Evolutionary conservation across 768 basidiomycete species (phyloP).

Genomic region (Mycena chlorophos): DNA sequence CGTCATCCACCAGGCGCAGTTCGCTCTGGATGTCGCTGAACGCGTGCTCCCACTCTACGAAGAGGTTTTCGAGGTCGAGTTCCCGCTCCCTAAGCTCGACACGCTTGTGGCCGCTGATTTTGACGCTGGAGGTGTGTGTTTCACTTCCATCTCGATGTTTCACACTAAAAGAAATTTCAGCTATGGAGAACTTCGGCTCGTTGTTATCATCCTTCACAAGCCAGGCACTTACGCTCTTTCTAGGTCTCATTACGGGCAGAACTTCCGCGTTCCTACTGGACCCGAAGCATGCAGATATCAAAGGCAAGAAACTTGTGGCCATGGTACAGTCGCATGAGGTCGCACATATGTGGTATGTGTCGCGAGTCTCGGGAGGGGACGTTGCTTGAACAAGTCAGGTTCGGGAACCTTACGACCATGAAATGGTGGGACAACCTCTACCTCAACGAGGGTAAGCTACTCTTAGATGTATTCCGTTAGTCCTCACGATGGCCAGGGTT

Average conservation of each 20-base stretch:
- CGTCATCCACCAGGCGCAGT: constrained; percentile 78
- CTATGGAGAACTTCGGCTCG: constrained; percentile 69
- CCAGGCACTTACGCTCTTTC: not conserved
- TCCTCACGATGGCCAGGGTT: constrained; percentile 52
- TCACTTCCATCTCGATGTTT: not conserved
- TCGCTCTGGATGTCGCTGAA: constrained; percentile 85
- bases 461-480: not conserved
- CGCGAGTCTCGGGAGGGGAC: not conserved
- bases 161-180: not conserved
- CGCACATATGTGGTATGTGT: constrained; percentile 72
- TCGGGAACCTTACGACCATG: constrained; percentile 93
- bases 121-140: constrained; percentile 59
- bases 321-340: constrained; percentile 83
- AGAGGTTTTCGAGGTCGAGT: constrained; percentile 87
- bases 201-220: not conserved
- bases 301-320: constrained; percentile 78
- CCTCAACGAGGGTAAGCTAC: constrained; percentile 65
- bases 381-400: constrained; percentile 48
- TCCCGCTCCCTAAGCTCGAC: constrained; percentile 92
- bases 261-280: constrained; percentile 81
- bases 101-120: constrained; percentile 90
- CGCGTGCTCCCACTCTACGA: constrained; percentile 88
- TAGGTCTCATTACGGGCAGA: constrained; percentile 71
- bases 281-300: constrained; percentile 68
- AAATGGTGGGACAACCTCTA: constrained; percentile 89